Evolutionary conservation across 495 filamentous ascomycete species (phyloP).

Genomic region (Trypethelium eluteriae): DNA sequence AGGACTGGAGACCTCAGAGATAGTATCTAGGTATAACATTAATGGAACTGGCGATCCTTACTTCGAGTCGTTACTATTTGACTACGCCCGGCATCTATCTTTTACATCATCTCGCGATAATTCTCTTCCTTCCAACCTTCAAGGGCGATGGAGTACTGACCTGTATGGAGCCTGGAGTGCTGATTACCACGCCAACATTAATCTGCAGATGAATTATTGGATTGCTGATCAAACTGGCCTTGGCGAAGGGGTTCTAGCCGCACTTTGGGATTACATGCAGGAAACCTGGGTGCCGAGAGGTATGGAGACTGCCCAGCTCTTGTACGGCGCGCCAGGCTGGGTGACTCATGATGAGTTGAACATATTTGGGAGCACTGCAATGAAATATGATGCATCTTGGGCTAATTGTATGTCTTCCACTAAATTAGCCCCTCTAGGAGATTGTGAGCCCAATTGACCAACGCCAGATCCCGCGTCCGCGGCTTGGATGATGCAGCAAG

Average conservation of each 20-base stretch:
- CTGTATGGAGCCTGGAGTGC: slow-evolving; percentile 39
- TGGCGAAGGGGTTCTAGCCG: slow-evolving; percentile 25
- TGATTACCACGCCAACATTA: slow-evolving; percentile 48
- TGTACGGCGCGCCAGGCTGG: slow-evolving; percentile 44
- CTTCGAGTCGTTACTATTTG: slow-evolving; percentile 21
- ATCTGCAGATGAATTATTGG: slow-evolving; percentile 50
- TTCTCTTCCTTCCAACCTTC: slow-evolving; percentile 42
- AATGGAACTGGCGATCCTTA: slow-evolving; percentile 20
- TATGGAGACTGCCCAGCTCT: slow-evolving; percentile 41
- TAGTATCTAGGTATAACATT: slow-evolving; percentile 35
- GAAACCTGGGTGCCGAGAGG: slow-evolving; percentile 48
- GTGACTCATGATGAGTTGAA: slow-evolving; percentile 45
- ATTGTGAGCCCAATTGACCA: slow-evolving; percentile 45
- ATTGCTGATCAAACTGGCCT: slow-evolving; percentile 37
- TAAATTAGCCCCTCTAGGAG: slow-evolving; percentile 45
- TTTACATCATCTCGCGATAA: slow-evolving; percentile 38
- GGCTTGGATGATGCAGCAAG: slow-evolving; percentile 47
- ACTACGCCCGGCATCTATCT: slow-evolving; percentile 33
- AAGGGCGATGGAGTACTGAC: slow-evolving; percentile 39
- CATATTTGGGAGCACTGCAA: slow-evolving; percentile 45
- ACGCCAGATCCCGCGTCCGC: slow-evolving; percentile 31
- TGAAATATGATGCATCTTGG: slow-evolving; percentile 40
- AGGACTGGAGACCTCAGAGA: slow-evolving; percentile 33
- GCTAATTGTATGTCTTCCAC: slow-evolving; percentile 36
- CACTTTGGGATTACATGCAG: slow-evolving; percentile 43